Base-by-base conservation (phyloP, 2,329 filamentous ascomycete genomes). In the Fusarium marasasianum region DNA sequence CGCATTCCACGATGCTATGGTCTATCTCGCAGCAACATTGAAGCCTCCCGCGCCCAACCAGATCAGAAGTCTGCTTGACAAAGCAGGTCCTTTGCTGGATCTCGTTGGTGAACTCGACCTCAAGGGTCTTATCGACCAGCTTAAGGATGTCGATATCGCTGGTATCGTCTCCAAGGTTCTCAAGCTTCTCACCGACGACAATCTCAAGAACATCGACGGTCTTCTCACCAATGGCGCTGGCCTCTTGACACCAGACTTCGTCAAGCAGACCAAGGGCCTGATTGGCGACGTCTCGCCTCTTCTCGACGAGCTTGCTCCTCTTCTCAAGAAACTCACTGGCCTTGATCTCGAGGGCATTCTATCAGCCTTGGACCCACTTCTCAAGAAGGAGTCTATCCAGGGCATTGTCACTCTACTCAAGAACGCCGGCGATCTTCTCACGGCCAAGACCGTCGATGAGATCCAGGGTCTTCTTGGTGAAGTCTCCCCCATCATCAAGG, bases 1-100 rank as follows among this genome's bases (percentile, higher is more conserved):
- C 17, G 82, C 79, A 3, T 59, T 85, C 7, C 82, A 84, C 57
- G 83, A 85, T 78, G 81, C 82, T 29, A 82, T 86, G 74, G 73
- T 84, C 35, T 82, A 84, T 67, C 81, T 86, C 13, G 80, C 80
- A 13, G 73, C 76, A 12, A 82, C 82, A 1, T 75, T 86, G n/a
- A 70, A 77, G 44, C 83, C 83, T 4, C 84, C 84, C 6, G 80
- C 79, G 9, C 80, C 83, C 20, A 72, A 73, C 38, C 66, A 82
- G 70, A 75, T 79, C 74, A 58, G 79, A 66, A 61, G 51, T 66
- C 67, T 80, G 12, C 59, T 83, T 54, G 33, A 69, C 54, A 62
- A 79, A 76, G 75, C 77, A 70, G 64, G 74, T 8, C 81, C 80
- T 1, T 78, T 82, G 5, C 47, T 82, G 13, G 77, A 80, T 20